Base-by-base conservation (phyloP, 2,329 filamentous ascomycete genomes). In the Alternaria consortialis region DNA sequence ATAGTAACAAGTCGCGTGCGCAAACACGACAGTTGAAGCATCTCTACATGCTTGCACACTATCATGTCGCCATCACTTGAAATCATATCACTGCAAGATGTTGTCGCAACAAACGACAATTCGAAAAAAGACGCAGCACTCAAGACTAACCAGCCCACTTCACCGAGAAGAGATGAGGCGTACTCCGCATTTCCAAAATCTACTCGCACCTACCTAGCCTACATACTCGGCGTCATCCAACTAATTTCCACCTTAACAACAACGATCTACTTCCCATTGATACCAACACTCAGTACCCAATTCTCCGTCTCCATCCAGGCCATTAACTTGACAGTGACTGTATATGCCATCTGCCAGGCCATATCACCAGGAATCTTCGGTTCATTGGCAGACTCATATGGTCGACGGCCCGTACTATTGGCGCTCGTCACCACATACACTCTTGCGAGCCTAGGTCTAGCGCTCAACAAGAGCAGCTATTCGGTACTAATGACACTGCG, bases 261-360 rank as follows among this genome's bases (percentile, higher is more conserved):
- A 15, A 48, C 27, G 23, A 54, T 54, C 13, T 44, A 43, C 52
- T 54, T 43, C 25, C 52, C 52, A 9, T 20, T 40, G 17, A 54
- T 54, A 12, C 36, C 27, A 29, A n/a, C 52, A 12, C 23, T 54
- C 5, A 34, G 32, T 27, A 34, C 20, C 13, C 20, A 42, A n/a
- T 44, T 54, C n/a, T 27, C 25, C 13, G 40, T 44, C 17, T 54
- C 52, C 6, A 32, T 54, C 36, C 29, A 36, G 13, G 31, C 15
- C 15, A 54, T 54, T n/a, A 44, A 54, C 37, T 31, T 54, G 7
- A 54, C 52, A 4, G 52, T 54, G 7, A 54, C 52, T 13, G 32
- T 29, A 0, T 54, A 20, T 20, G 20, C 44, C 52, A 37, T 44
- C 20, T 25, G 32, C 25, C 13, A 36, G 4, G 52, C 37, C 13